phyloP scores from a whole-genome alignment of 163 green algal species.

The Scenedesmus sp. region DNA sequence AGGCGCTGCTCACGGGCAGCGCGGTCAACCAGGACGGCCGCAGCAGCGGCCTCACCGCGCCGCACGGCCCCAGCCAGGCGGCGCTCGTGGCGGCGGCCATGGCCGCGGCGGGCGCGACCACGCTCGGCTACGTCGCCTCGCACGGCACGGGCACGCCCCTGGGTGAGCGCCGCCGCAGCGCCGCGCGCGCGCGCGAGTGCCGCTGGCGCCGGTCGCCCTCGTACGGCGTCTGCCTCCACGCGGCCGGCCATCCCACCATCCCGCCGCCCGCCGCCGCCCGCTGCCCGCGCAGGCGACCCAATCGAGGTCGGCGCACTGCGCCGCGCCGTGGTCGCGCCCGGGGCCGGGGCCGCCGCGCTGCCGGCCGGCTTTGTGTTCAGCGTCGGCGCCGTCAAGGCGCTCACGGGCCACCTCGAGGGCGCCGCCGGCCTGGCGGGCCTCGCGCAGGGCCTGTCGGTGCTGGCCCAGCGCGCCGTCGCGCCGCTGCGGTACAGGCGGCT shows the following conservation, averaged over 20 bases:
- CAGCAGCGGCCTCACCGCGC: constrained; percentile 84
- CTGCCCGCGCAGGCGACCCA: constrained; percentile 68
- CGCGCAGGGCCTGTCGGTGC: constrained; percentile 47
- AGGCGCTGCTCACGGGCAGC: constrained; percentile 58
- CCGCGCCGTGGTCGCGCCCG: constrained; percentile 45
- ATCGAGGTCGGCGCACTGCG: constrained; percentile 80
- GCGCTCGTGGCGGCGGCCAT: constrained; percentile 71
- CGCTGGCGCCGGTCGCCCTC: too few relatives aligned
- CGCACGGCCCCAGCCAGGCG: constrained; percentile 84
- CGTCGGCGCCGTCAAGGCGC: constrained; percentile 59
- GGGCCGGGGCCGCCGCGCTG: constrained; percentile 3
- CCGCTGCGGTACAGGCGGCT: constrained; percentile 62
- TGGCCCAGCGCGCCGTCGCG: constrained; percentile 38
- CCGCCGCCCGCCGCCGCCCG: neutral
- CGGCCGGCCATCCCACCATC: too few relatives aligned
- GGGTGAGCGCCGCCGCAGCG: constrained; percentile 38
- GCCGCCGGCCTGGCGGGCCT: constrained; percentile 65
- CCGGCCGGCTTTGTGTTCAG: constrained; percentile 36
- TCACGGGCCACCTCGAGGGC: constrained; percentile 67
- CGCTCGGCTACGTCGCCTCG: constrained; percentile 57
- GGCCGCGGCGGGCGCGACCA: constrained; percentile 43
- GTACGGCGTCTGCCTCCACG: too few relatives aligned
- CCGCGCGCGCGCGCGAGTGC: too few relatives aligned
- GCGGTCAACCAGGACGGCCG: constrained; percentile 91
- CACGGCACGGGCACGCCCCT: constrained; percentile 87